Base-by-base conservation (phyloP, 2,329 filamentous ascomycete genomes). In the Fusarium zealandicum region DNA sequence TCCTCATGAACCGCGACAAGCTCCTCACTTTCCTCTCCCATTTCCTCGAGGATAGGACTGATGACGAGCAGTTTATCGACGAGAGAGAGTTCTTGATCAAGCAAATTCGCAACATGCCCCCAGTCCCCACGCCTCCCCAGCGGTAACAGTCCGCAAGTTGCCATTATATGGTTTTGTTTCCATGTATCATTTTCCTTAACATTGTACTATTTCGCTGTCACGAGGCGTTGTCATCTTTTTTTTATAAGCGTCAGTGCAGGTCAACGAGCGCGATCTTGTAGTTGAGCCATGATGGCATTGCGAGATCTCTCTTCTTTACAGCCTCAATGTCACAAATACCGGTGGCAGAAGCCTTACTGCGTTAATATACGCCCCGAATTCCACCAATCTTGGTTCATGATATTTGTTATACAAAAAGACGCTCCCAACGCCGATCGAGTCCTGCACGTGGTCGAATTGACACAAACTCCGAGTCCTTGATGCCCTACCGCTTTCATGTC, bases 51-150 rank as follows among this genome's bases (percentile, higher is more conserved):
- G 95, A 98, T 69, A 85, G 95, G 49, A 97, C 90, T 27, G 95
- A 99, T 64, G 95, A 99, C 70, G 95, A 98, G 74, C 95, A 99
- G 75, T 99, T 99, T 73, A 95, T 93, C 63, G 95, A 99, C 70
- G 95, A 99, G 80, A 91, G 96, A 71, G 93, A 95, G 66, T 99
- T 98, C 72, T 79, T 99, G 68, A 93, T 99, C 69, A 93, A 96
- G 75, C 93, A 97, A 75, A 98, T 99, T 69, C 81, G 81, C 65
- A 87, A 84, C 62, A 85, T 88, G 83, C 84, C 85, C 4, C 71
- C 81, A 3, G 80, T 77, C 45, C 85, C 85, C 3, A 79, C 87
- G 22, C 74, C 78, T 37, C 78, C 80, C 22, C 77, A 82, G 64
- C 75, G 81, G 59, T 77, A 64, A 68, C 39, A 13, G 51, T n/a